A percentile compares a stretch with the other conserved stretches of the same genome.
Evolutionary conservation across 352 stramenopile genomes (phyloP).

Genomic region (Globisporangium spinosum): DNA sequence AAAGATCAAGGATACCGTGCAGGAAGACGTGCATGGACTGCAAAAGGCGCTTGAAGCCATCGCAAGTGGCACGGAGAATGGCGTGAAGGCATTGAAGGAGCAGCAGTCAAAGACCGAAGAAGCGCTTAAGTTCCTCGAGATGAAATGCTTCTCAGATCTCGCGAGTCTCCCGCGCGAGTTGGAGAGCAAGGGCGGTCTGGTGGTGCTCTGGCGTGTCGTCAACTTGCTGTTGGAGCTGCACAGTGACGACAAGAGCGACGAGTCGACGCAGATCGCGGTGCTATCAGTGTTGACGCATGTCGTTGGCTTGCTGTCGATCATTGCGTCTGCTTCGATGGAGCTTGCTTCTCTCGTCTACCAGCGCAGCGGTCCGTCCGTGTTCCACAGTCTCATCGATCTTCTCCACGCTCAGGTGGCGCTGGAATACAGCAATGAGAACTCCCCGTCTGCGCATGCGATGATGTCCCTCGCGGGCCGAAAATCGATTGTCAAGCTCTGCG

Average conservation of each 20-base stretch:
- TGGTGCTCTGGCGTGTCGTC: conserved; percentile 48
- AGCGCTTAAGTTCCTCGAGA: conserved; percentile 70
- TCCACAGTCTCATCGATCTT: conserved; percentile 32
- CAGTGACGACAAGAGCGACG: conserved; percentile 8
- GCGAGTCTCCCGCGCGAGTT: conserved; percentile 52
- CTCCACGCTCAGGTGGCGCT: conserved; percentile 48
- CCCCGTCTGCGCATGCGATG: conserved; percentile 1
- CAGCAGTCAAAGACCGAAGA: conserved; percentile 47
- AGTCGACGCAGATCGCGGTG: conserved; percentile 13
- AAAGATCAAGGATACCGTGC: conserved; percentile 71
- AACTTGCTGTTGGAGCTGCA: conserved; percentile 30
- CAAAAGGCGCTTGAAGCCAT: conserved; percentile 74
- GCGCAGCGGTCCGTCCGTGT: conserved; percentile 15
- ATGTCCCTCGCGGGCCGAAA: conserved; percentile 47
- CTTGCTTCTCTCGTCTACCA: conserved; percentile 34
- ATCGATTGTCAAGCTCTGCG: conserved; percentile 64
- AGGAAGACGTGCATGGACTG: conserved; percentile 73
- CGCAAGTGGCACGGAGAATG: conserved; percentile 22
- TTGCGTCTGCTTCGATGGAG: conserved; percentile 54
- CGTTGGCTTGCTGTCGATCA: conserved; percentile 46
- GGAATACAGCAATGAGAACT: conserved; percentile 38
- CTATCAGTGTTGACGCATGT: conserved; percentile 43
- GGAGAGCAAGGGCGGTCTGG: conserved; percentile 47
- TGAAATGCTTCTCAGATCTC: conserved; percentile 63
- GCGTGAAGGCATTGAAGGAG: conserved; percentile 21